Conservation (phyloP, 768 basidiomycete species). For the Coprinopsis marcescibilis region DNA sequence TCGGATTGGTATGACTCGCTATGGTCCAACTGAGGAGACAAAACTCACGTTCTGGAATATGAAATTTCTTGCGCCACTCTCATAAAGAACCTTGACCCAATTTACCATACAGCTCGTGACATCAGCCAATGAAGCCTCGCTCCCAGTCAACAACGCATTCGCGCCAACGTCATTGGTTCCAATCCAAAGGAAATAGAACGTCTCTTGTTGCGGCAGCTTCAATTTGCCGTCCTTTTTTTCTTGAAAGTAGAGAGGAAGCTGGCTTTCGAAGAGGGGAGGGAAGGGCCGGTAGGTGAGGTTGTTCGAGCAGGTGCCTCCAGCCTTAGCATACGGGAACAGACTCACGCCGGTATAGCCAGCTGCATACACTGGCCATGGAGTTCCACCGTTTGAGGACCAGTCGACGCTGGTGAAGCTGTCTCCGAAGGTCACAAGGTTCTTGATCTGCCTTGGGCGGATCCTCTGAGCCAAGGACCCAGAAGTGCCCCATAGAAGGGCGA, state of each 20-base stretch:
- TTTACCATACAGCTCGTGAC: conserved; percentile 53
- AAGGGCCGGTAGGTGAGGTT: conserved; percentile 51
- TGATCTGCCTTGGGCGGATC: conserved; percentile 38
- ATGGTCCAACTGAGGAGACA: not conserved
- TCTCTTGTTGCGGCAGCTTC: conserved; percentile 34
- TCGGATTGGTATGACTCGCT: not conserved
- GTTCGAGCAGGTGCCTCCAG: conserved; percentile 66
- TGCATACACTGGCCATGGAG: conserved; percentile 57
- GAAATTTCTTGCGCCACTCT: conserved; percentile 59
- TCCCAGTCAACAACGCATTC: conserved; percentile 47
- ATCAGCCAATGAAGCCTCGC: conserved; percentile 50
- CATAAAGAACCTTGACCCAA: conserved; percentile 52
- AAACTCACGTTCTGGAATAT: conserved; percentile 61
- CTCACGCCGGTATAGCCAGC: conserved; percentile 47
- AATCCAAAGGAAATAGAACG: conserved; percentile 64
- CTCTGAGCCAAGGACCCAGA: conserved; percentile 9
- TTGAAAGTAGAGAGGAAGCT: conserved; percentile 48
- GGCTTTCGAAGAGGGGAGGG: conserved; percentile 52
- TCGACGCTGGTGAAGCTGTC: conserved; percentile 59
- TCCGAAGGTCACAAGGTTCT: conserved; percentile 62
- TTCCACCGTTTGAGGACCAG: conserved; percentile 33
- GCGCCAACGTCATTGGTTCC: conserved; percentile 62
- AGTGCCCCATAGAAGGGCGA: not conserved
- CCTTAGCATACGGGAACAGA: conserved; percentile 52
- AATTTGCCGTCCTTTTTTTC: conserved; percentile 37